Evolutionary conservation across 768 basidiomycete species (phyloP).

Genomic region (Lyophyllum atratum): DNA sequence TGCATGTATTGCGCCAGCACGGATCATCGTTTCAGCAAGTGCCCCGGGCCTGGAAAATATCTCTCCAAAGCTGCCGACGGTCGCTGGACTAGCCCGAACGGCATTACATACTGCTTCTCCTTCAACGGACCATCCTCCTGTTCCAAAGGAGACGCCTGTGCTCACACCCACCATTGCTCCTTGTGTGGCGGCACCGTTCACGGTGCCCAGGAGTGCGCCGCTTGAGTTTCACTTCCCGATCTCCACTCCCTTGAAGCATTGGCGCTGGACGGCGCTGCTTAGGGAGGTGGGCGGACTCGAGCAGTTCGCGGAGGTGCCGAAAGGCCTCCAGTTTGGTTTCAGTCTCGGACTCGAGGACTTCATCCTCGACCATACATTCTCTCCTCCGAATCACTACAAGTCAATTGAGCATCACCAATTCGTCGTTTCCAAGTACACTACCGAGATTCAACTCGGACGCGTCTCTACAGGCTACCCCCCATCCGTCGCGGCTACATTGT

Average conservation of each 20-base stretch:
- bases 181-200: slow-evolving; percentile 13
- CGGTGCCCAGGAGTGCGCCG: slow-evolving; percentile 1
- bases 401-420: background rate
- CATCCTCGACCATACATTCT: background rate
- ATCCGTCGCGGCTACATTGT: background rate
- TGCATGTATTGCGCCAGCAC: too few species aligned
- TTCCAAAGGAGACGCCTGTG: background rate
- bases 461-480: background rate
- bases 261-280: slow-evolving; percentile 8
- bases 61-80: too few species aligned
- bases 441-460: background rate
- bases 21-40: too few species aligned
- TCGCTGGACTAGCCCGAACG: too few species aligned
- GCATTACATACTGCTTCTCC: too few species aligned
- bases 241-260: slow-evolving; percentile 15
- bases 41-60: too few species aligned
- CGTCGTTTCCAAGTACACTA: background rate
- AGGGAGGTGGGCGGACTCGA: background rate
- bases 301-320: background rate
- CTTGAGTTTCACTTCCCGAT: slow-evolving; percentile 11
- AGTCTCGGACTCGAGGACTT: background rate
- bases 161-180: slow-evolving; percentile 15
- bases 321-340: slow-evolving; percentile 1
- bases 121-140: slow-evolving; percentile 3
- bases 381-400: slow-evolving; percentile 1